Base-by-base conservation (phyloP, 164 flowering plant genomes). In the Berberis thunbergii region DNA sequence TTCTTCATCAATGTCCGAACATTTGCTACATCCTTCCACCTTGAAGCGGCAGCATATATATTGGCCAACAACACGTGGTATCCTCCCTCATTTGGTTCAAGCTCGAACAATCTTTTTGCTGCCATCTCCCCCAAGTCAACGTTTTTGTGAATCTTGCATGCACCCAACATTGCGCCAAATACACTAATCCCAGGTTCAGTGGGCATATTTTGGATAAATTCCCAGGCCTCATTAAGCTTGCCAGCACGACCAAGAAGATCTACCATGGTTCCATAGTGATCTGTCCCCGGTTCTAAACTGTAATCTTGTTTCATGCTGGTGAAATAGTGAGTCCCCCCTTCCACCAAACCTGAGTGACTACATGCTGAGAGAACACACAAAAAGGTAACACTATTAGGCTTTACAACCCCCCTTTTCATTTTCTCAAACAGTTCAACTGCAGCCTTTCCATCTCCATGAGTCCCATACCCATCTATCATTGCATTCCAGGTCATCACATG, bases 381-480 rank as follows among this genome's bases (percentile, higher is more conserved):
- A 79, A 89, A 92, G 13, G 97, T 89, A 26, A 84, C 70, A 13
- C 71, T 80, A 66, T 89, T 88, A 46, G 98, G 98, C 61, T 70
- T 77, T 59, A 76, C 63, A 3, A 59, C 45, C 45, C 78, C 79
- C 42, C 61, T 67, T 54, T 64, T 64, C 98, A 92, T 89, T 54
- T 83, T 76, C 8, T 71, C 69, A 59, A 89, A 92, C 63, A 90
- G 72, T 60, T 84, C 79, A 7, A 86, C 61, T 8, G 96, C 89
- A 40, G 71, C 81, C 68, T 61, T 65, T 39, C 86, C 97, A 60
- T 73, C 77, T 9, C 98, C 97, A 58, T 92, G 93, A 4, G 88
- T 85, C 11, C 97, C 97, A 78, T 93, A 93, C 60, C 90, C 98
- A 71, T 87, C 97, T 57, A 93, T 93, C 94, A 93, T 93, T 9